Conservation (phyloP, 371 early-diverging fungal genomes). For the Mortierella sp. region DNA sequence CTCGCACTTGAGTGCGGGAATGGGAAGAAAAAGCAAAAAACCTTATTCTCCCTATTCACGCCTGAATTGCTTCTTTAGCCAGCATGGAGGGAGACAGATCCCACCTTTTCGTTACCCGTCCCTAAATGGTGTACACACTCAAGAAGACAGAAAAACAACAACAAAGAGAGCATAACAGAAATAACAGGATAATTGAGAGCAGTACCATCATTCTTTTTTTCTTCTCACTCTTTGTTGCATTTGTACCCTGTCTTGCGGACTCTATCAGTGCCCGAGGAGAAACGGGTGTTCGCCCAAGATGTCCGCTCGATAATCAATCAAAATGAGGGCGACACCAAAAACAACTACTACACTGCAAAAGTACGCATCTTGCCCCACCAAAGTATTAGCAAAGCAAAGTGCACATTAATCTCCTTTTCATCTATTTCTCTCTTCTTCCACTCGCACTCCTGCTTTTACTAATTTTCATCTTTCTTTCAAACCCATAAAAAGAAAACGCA, state of each 20-base stretch:
- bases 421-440: too few relatives aligned
- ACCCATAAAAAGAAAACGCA: too few relatives aligned
- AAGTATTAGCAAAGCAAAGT: neutral
- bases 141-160: neutral
- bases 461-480: too few relatives aligned
- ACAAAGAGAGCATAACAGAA: neutral
- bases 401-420: too few relatives aligned
- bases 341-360: too few relatives aligned
- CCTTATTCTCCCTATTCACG: too few relatives aligned
- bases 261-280: slow-evolving; percentile 6
- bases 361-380: neutral
- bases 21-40: too few relatives aligned
- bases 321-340: neutral
- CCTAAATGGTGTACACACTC: neutral
- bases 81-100: neutral
- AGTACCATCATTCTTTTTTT: neutral
- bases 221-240: neutral
- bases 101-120: neutral
- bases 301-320: neutral
- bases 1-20: too few relatives aligned
- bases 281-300: neutral
- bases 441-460: too few relatives aligned
- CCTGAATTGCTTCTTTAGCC: too few relatives aligned
- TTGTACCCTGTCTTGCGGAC: too few relatives aligned
- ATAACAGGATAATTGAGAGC: neutral